Evolutionary conservation across 2,329 filamentous ascomycete genomes (phyloP).

Genomic region (Grosmannia serpens): DNA sequence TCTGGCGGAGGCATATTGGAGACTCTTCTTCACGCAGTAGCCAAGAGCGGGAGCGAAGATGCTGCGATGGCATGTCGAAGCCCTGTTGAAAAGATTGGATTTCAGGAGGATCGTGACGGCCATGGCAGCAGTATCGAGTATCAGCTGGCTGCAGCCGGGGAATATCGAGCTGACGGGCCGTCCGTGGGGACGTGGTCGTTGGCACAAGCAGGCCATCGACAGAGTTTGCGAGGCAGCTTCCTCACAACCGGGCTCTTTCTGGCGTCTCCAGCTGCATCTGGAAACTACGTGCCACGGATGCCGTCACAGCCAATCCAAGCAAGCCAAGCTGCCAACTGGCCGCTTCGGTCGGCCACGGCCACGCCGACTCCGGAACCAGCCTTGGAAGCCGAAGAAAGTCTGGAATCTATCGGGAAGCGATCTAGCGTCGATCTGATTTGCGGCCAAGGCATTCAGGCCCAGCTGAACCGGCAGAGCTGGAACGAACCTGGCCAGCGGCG

Average conservation of each 20-base stretch:
- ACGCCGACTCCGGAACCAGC: not conserved
- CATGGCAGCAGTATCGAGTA: not conserved
- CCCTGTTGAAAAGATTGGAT: not conserved
- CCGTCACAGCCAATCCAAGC: not conserved
- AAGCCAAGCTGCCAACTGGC: not conserved
- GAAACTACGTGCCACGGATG: not conserved
- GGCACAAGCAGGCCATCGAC: not conserved
- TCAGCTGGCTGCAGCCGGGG: not conserved
- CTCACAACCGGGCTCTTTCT: not conserved
- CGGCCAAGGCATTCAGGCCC: conserved; percentile 5
- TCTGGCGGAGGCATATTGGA: not conserved
- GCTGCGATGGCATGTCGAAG: not conserved
- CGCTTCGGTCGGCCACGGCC: not conserved
- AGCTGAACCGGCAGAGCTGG: conserved; percentile 1
- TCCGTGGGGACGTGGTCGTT: not conserved
- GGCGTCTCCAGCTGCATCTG: not conserved
- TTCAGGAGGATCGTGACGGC: not conserved
- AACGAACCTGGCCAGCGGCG: not conserved
- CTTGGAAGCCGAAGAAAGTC: not conserved
- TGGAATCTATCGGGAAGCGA: not conserved
- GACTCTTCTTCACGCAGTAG: conserved; percentile 1
- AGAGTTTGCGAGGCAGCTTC: not conserved
- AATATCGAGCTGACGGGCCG: no score
- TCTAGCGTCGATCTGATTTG: conserved; percentile 6
- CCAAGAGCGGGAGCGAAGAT: not conserved